phyloP scores from a whole-genome alignment of 176 grass and related monocot genomes.

The Areca catechu region DNA sequence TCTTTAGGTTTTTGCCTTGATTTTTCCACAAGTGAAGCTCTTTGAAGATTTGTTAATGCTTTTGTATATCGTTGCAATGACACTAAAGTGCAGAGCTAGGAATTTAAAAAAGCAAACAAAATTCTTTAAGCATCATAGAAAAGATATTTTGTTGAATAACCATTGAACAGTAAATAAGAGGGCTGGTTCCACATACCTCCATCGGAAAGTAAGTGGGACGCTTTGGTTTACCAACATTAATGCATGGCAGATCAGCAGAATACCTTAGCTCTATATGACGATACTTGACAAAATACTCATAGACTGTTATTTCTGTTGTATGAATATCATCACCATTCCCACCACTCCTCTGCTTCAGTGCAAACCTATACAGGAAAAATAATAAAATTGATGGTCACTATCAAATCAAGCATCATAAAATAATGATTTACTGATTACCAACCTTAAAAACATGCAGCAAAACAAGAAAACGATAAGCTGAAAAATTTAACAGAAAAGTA shows the following conservation, averaged over 20 bases:
- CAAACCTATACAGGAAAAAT: constrained; percentile 38
- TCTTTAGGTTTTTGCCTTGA: constrained; percentile 89
- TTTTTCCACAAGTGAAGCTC: constrained; percentile 75
- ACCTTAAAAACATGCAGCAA: too few relatives aligned
- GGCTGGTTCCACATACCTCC: constrained; percentile 36
- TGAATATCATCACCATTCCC: constrained; percentile 22
- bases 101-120: constrained; percentile 14
- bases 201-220: constrained; percentile 62
- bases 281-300: constrained; percentile 58
- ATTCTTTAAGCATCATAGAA: constrained; percentile 12
- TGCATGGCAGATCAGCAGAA: constrained; percentile 65
- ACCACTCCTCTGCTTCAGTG: constrained; percentile 43
- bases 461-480: too few relatives aligned
- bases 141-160: background rate
- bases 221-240: constrained; percentile 94
- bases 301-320: constrained; percentile 45
- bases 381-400: too few relatives aligned
- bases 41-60: constrained; percentile 47
- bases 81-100: constrained; percentile 45
- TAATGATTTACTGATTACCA: too few relatives aligned
- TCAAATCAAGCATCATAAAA: too few relatives aligned
- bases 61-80: constrained; percentile 82
- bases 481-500: too few relatives aligned
- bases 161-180: background rate
- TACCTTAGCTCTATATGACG: constrained; percentile 48